A percentile compares a stretch with the other conserved stretches of the same genome.
Conservation (phyloP, 1,284 basidiomycete genomes). For the Trametes sp. region DNA sequence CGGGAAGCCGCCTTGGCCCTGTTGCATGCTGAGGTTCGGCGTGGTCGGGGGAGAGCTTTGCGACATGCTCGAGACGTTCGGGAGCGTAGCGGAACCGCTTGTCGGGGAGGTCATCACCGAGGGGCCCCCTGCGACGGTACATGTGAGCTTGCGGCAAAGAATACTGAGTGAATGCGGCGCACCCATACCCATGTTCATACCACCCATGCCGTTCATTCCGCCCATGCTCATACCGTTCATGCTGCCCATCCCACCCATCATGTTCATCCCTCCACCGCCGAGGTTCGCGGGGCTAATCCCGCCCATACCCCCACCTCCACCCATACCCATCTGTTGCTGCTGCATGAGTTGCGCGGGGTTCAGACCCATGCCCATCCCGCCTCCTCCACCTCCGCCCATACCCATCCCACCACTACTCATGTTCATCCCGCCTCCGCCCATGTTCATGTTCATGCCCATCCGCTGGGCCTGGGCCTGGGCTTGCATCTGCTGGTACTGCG, state of each 20-base stretch:
- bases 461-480: slow-evolving; percentile 27
- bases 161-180: slow-evolving; percentile 5
- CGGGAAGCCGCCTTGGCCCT: slow-evolving; percentile 20
- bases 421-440: slow-evolving; percentile 21
- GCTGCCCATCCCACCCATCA: slow-evolving; percentile 22
- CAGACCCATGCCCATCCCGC: slow-evolving; percentile 22
- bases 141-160: slow-evolving; percentile 6
- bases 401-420: slow-evolving; percentile 24
- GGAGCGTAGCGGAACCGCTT: slow-evolving; percentile 22
- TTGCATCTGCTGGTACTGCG: slow-evolving; percentile 33
- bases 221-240: slow-evolving; percentile 29
- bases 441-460: slow-evolving; percentile 22
- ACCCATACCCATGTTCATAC: slow-evolving; percentile 34
- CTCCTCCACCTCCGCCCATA: slow-evolving; percentile 20
- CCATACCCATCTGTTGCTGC: slow-evolving; percentile 21
- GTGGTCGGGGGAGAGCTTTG: slow-evolving; percentile 24
- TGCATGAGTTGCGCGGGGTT: slow-evolving; percentile 4
- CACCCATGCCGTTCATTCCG: slow-evolving; percentile 25
- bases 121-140: slow-evolving; percentile 7
- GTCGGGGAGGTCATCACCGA: slow-evolving; percentile 28
- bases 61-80: slow-evolving; percentile 29
- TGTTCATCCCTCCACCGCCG: slow-evolving; percentile 18
- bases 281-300: slow-evolving; percentile 1
- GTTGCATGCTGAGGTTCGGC: slow-evolving; percentile 9
- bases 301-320: slow-evolving; percentile 23